Base-by-base conservation (phyloP, 1,139 yeast species). In the Zygoascus hellenicus region DNA sequence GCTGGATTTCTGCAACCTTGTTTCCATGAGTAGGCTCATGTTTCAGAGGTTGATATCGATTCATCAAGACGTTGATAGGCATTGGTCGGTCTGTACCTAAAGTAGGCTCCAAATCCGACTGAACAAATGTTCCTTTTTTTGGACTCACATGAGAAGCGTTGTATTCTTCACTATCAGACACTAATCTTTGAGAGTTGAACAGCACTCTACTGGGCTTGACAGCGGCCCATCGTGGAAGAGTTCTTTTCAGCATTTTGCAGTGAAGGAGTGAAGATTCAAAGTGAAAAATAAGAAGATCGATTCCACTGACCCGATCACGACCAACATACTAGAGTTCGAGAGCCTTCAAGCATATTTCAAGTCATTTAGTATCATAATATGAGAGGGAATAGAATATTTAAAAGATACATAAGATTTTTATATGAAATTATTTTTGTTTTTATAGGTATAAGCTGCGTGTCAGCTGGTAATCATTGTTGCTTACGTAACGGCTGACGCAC, bases 31-130 rank as follows among this genome's bases (percentile, higher is more conserved):
- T 79, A 35, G 77, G 69, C 38, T 81, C 78, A 52, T 82, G 79
- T 60, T 79, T 78, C 52, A 90, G 62, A 1, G 98, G 97, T 39
- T 87, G 86, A 61, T 81, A 83, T 63, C 87, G 81, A 58, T 86
- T 81, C 46, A 92, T 77, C 60, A 83, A 87, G 5, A 89, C 95
- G 62, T 83, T 87, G 51, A 89, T 70, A 11, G 97, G 97, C 17
- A 86, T 63, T 2, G 95, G 94, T 49, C 82, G 60, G 28, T 60
- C 63, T 5, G 58, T 57, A 1, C 56, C 57, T 16, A 49, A 47
- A 16, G 57, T 49, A n/a, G 58, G 57, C 17, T 46, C 49, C 4
- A 62, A 54, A 45, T 52, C 49, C 17, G 63, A 59, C 28, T 52
- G 56, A 14, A 56, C 58, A 48, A 38, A 62, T 7, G 49, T 38